Conservation (phyloP, 768 basidiomycete genomes). For the Amanita thiersii region DNA sequence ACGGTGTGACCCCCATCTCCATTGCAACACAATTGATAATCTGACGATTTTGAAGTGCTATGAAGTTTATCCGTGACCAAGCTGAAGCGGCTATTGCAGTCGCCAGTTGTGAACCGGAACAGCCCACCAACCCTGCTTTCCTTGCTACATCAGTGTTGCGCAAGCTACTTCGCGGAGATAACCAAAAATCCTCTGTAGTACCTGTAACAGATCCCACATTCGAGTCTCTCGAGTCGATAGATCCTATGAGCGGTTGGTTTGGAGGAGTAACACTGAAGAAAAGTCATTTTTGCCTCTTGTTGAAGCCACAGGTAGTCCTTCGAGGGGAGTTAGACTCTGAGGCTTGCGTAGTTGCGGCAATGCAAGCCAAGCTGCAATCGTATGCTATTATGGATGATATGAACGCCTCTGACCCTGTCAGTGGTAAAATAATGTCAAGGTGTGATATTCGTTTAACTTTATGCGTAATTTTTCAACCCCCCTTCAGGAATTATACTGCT, state of each 20-base stretch:
- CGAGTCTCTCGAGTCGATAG: conserved; percentile 28
- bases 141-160: conserved; percentile 61
- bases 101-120: conserved; percentile 19
- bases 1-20: conserved; percentile 37
- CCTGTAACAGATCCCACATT: conserved; percentile 19
- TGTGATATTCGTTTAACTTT: conserved; percentile 20
- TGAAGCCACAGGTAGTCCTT: conserved; percentile 87
- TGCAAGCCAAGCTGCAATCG: conserved; percentile 70
- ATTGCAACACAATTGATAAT: not conserved
- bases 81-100: conserved; percentile 38
- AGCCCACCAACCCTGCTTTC: conserved; percentile 42
- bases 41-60: conserved; percentile 40
- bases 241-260: conserved; percentile 66
- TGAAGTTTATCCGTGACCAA: conserved; percentile 85
- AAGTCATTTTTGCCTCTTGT: conserved; percentile 74
- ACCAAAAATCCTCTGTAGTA: conserved; percentile 37
- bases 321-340: conserved; percentile 46
- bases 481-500: conserved; percentile 62
- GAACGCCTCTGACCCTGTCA: conserved; percentile 75
- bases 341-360: conserved; percentile 68
- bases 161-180: conserved; percentile 53
- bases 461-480: not conserved
- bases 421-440: conserved; percentile 82
- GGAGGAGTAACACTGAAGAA: conserved; percentile 63
- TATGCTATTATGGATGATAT: conserved; percentile 76